Evolutionary conservation across 768 basidiomycete species (phyloP).

Genomic region (Saitozyma podzolica): DNA sequence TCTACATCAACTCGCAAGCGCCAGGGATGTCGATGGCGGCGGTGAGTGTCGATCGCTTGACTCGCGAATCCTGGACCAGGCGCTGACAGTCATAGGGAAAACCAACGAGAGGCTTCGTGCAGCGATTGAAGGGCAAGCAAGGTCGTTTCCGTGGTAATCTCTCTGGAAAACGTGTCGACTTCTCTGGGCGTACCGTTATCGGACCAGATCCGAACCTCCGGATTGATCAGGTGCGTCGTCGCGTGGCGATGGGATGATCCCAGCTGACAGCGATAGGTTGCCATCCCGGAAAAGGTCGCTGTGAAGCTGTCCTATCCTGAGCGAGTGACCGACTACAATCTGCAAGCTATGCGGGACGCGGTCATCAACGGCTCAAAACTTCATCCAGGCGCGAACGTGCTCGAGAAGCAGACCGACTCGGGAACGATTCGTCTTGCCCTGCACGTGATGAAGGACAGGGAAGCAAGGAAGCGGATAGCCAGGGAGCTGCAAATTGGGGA

Average conservation of each 20-base stretch:
- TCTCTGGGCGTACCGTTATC: constrained; percentile 96
- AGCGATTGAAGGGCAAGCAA: constrained; percentile 97
- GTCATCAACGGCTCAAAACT: constrained; percentile 84
- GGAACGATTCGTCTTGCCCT: constrained; percentile 32
- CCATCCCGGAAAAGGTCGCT: constrained; percentile 91
- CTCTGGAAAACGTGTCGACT: constrained; percentile 98
- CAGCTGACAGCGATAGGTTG: constrained; percentile 57
- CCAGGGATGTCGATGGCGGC: constrained; percentile 79
- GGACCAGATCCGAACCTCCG: constrained; percentile 98
- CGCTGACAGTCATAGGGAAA: constrained; percentile 60
- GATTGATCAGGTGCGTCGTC: constrained; percentile 76
- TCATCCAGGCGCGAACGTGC: constrained; percentile 84
- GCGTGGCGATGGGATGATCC: not conserved
- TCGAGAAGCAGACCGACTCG: constrained; percentile 31
- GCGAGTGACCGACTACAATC: constrained; percentile 87
- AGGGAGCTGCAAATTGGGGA: constrained; percentile 83
- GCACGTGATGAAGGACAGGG: constrained; percentile 38
- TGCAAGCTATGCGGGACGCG: constrained; percentile 70
- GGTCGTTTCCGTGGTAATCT: constrained; percentile 98
- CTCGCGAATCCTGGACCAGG: not conserved
- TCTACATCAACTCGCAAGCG: constrained; percentile 97
- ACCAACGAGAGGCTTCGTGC: constrained; percentile 95
- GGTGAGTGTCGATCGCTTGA: constrained; percentile 28
- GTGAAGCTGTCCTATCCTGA: constrained; percentile 96
- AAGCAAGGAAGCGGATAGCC: constrained; percentile 59